Percentiles rank a stretch among this genome's conserved stretches.
These are phyloP conservation scores for Dothiorella sarmentorum DNA, from an alignment of 2,329 filamentous ascomycete species.

Conservation along the genomic window DNA sequence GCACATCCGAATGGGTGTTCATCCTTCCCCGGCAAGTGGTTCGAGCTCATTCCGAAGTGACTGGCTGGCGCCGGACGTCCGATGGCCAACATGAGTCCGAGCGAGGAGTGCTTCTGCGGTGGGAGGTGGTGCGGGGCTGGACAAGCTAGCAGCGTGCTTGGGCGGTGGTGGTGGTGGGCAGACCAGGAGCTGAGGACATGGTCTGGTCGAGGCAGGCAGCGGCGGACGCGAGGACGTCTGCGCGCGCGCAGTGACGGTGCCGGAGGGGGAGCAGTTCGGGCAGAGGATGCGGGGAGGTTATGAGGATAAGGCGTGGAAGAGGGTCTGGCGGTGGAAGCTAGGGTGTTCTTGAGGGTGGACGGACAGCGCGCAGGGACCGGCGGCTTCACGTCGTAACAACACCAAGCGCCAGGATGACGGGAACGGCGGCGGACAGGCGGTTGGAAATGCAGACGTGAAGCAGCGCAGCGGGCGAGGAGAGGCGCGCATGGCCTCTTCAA, in stretches of 20 bases:
- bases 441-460: not conserved
- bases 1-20: constrained; percentile 16
- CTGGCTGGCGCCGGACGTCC: constrained; percentile 10
- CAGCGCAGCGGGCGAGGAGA: not conserved
- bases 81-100: constrained; percentile 16
- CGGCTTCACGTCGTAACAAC: not conserved
- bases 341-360: constrained; percentile 1
- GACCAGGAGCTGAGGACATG: not conserved
- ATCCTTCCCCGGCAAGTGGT: constrained; percentile 15
- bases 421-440: not conserved
- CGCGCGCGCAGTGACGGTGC: not conserved
- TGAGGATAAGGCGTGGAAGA: not conserved
- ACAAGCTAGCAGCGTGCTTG: constrained; percentile 5
- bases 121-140: not conserved
- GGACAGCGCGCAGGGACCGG: not conserved
- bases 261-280: not conserved
- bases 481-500: constrained; percentile 12
- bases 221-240: not conserved
- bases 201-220: not conserved
- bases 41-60: constrained; percentile 19
- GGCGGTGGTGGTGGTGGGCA: constrained; percentile 3
- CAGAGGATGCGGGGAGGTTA: not conserved
- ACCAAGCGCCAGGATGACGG: not conserved
- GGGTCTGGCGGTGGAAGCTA: constrained; percentile 3
- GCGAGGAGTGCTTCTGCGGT: not conserved